Evolutionary conservation across 495 filamentous ascomycete species (phyloP).

Genomic region (Aspergillus mulundensis): DNA sequence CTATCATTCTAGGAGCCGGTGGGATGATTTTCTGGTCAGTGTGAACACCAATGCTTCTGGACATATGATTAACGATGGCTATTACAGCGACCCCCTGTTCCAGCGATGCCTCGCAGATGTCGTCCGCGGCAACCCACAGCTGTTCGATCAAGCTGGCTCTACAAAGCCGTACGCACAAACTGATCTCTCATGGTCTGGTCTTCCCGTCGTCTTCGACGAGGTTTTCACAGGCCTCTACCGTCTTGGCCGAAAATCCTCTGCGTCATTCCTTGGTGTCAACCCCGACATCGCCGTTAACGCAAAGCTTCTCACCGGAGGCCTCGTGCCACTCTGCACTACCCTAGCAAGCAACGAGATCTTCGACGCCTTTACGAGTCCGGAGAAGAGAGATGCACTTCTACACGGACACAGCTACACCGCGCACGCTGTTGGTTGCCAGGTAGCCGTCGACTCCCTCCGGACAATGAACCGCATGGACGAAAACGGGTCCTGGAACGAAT

Average conservation of each 20-base stretch:
- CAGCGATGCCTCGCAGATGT: constrained; percentile 61
- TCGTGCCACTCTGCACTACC: constrained; percentile 70
- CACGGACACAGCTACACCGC: constrained; percentile 83
- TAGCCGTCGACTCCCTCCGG: constrained; percentile 57
- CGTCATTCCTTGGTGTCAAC: constrained; percentile 60
- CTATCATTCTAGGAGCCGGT: constrained; percentile 69
- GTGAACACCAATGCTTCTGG: background rate
- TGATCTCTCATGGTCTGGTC: constrained; percentile 55
- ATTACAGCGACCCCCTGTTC: constrained; percentile 67
- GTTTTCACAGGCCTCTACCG: constrained; percentile 80
- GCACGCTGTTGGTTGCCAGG: constrained; percentile 70
- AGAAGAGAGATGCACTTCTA: constrained; percentile 68
- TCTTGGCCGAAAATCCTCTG: constrained; percentile 60
- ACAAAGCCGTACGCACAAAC: constrained; percentile 1
- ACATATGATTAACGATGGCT: background rate
- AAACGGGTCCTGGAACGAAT: constrained; percentile 46
- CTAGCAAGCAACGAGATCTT: constrained; percentile 69
- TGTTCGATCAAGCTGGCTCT: constrained; percentile 34
- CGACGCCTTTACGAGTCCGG: constrained; percentile 57
- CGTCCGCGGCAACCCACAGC: constrained; percentile 51
- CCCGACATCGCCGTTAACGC: constrained; percentile 73
- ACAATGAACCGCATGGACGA: constrained; percentile 53
- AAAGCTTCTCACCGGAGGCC: constrained; percentile 72
- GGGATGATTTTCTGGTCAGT: constrained; percentile 73
- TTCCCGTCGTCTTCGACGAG: constrained; percentile 75